A percentile compares a stretch with the other conserved stretches of the same genome.
Conservation (phyloP, 2,329 filamentous ascomycete genomes). For the Piedraia hortae region DNA sequence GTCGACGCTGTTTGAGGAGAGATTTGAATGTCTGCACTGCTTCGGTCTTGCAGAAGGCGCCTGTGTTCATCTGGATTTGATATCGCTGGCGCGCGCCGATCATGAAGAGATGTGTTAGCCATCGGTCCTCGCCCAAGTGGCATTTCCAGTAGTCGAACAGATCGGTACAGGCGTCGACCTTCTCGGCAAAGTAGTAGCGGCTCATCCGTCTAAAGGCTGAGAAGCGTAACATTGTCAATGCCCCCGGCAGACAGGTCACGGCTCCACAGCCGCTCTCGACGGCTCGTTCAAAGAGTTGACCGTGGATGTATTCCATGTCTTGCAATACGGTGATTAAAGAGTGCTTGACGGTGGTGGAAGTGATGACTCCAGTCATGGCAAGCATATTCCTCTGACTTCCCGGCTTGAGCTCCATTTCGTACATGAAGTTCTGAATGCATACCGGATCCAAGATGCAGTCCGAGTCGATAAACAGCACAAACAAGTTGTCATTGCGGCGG, state of each 20-base stretch:
- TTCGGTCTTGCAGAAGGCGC: constrained; percentile 94
- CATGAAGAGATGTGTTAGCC: constrained; percentile 97
- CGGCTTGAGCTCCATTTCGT: constrained; percentile 92
- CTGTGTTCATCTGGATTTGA: constrained; percentile 94
- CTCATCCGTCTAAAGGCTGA: constrained; percentile 92
- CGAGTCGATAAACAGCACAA: constrained; percentile 90
- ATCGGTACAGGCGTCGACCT: constrained; percentile 82
- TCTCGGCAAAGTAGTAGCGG: constrained; percentile 94
- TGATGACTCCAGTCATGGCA: constrained; percentile 94
- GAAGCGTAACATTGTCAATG: constrained; percentile 84
- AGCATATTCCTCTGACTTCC: constrained; percentile 81
- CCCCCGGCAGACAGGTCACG: constrained; percentile 82
- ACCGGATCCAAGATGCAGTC: constrained; percentile 81
- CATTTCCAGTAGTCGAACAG: constrained; percentile 92
- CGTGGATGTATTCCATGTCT: constrained; percentile 96
- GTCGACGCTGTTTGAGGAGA: constrained; percentile 73
- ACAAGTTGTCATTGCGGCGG: constrained; percentile 67
- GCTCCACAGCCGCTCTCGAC: constrained; percentile 85
- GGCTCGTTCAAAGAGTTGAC: constrained; percentile 81
- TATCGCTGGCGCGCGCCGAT: constrained; percentile 71
- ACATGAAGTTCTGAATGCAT: constrained; percentile 92
- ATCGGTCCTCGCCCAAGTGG: constrained; percentile 81
- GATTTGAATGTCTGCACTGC: constrained; percentile 69
- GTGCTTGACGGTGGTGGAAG: constrained; percentile 69
- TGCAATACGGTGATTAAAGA: constrained; percentile 77